Conservation (phyloP, 345 rosid genomes). For the Bruguiera gymnorhiza region DNA sequence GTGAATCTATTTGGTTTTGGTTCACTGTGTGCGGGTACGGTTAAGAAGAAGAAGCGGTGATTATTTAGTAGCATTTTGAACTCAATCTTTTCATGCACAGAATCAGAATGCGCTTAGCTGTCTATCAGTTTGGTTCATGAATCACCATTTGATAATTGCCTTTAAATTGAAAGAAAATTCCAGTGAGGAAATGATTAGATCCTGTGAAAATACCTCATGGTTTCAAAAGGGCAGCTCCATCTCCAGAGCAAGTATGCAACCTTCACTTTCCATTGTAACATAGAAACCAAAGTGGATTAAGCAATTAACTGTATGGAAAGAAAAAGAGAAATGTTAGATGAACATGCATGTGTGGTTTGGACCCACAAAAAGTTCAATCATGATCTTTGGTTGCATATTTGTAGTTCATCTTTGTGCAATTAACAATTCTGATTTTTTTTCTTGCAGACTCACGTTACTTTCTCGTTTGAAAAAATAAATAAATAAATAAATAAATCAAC, state of each 20-base stretch:
- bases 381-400: too few species aligned
- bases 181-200: conserved; percentile 20
- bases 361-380: too few species aligned
- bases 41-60: conserved; percentile 56
- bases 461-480: too few species aligned
- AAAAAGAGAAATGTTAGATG: not conserved
- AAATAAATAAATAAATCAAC: too few species aligned
- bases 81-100: conserved; percentile 35
- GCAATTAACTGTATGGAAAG: too few species aligned
- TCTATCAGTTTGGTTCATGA: conserved; percentile 17
- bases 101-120: conserved; percentile 34
- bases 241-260: too few species aligned
- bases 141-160: conserved; percentile 40
- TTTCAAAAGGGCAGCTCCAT: conserved; percentile 1
- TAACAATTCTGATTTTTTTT: too few species aligned
- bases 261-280: too few species aligned
- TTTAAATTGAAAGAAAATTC: conserved; percentile 27
- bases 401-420: too few species aligned
- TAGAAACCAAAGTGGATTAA: conserved; percentile 2
- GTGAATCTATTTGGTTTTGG: conserved; percentile 64
- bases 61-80: not conserved
- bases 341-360: too few species aligned
- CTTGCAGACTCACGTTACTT: too few species aligned
- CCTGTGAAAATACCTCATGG: not conserved
- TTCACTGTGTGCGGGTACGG: conserved; percentile 65